A percentile compares a stretch with the other conserved stretches of the same genome.
These are phyloP conservation scores for Aureobasidium uvarum DNA, from an alignment of 2,329 filamentous ascomycete genomes.

Conservation along the genomic window DNA sequence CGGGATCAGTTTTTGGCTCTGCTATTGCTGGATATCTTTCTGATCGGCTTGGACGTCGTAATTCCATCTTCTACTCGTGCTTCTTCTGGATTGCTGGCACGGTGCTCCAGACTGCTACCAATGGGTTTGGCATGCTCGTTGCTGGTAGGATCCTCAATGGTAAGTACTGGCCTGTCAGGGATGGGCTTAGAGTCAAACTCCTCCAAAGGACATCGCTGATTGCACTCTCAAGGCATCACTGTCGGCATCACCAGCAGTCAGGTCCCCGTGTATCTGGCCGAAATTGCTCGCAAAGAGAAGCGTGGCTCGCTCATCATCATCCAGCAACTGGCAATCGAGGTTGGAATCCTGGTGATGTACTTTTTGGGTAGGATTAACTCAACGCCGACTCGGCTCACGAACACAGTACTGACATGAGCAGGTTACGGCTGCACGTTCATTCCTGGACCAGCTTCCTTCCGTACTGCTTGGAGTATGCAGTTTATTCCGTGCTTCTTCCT, in stretches of 20 bases:
- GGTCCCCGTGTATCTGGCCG: conserved; percentile 48
- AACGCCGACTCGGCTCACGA: background rate
- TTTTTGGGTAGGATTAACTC: conserved; percentile 40
- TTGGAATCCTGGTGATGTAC: conserved; percentile 50
- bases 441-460: conserved; percentile 42
- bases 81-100: conserved; percentile 52
- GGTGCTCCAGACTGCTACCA: conserved; percentile 43
- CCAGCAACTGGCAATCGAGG: conserved; percentile 48
- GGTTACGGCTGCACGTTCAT: conserved; percentile 43
- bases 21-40: conserved; percentile 48
- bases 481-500: conserved; percentile 48
- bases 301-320: conserved; percentile 47
- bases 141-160: conserved; percentile 46
- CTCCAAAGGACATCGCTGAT: background rate
- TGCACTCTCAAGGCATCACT: conserved; percentile 28
- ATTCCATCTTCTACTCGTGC: conserved; percentile 50
- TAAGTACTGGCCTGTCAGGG: background rate
- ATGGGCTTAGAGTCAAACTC: background rate
- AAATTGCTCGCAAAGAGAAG: conserved; percentile 46
- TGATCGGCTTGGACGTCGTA: conserved; percentile 49
- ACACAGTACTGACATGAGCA: background rate
- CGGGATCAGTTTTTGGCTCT: conserved; percentile 51
- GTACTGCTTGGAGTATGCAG: conserved; percentile 50
- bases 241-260: conserved; percentile 48
- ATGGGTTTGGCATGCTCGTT: conserved; percentile 45